Base-by-base conservation (phyloP, 1,284 basidiomycete species). In the Ustilago curta region DNA sequence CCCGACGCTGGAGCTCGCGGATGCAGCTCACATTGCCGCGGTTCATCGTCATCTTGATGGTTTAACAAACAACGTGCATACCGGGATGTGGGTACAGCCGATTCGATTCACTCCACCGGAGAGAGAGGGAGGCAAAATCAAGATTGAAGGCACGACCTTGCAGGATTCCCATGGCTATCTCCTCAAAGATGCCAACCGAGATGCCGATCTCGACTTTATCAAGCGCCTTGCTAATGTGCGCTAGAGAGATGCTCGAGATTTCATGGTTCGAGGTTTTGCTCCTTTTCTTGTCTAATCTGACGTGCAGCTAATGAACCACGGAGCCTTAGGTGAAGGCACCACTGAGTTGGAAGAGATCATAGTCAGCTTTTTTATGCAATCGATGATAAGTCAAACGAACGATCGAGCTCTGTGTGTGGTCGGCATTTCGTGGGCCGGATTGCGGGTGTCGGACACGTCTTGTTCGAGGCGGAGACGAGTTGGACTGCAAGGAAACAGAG, bases 1-100 rank as follows among this genome's bases (percentile, higher is more conserved):
- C 27, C 7, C 61, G 8, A 73, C 70, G 39, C 25, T 73, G 6
- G 70, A 73, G 37, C 58, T 73, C 18, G 70, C 70, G 3, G 70
- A 73, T 44, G 70, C 70, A 4, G 37, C 11, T 27, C 70, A 73
- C 31, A 56, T 73, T n/a, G 65, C 70, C 8, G 56, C 62, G 0
- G 64, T 65, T 23, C 70, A 73, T 43, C 65, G 61, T 3, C 43
- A 48, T 35, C 42, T 57, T 8, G 59, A 53, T 9, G 9, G 39
- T 14, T 27, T 45, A 47, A 4, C 25, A 7, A 23, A 2, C 0
- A 1, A 23, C 16, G 14, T 27, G 3, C 27, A 2, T 6, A 18
- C 43, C 6, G 43, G 49, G 1, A 44, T 70, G 50, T 6, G 21
- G 8, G 8, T 19, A 8, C 18, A 39, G 12, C 44, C 23, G 0